These are phyloP conservation scores for Laguncularia racemosa DNA, from an alignment of 345 rosid species.

Conservation along the genomic window DNA sequence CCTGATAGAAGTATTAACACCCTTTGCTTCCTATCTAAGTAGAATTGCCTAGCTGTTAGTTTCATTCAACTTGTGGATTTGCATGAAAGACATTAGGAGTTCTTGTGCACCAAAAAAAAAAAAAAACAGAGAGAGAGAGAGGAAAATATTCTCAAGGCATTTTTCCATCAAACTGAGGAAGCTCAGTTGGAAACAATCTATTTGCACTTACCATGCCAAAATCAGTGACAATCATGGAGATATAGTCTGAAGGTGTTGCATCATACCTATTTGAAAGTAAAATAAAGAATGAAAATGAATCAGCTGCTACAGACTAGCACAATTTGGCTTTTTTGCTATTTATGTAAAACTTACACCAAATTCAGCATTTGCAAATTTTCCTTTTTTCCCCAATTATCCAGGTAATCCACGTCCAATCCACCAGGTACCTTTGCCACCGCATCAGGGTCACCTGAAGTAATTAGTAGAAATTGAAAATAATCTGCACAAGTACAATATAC, in stretches of 20 bases:
- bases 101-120: too few relatives aligned
- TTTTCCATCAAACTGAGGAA: too few relatives aligned
- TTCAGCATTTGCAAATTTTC: slow-evolving; percentile 77
- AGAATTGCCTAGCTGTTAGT: too few relatives aligned
- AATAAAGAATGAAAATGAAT: slow-evolving; percentile 8
- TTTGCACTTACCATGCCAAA: slow-evolving; percentile 80
- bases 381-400: slow-evolving; percentile 41
- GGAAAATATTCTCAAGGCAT: too few relatives aligned
- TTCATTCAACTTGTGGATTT: too few relatives aligned
- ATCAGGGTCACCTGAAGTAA: slow-evolving; percentile 67
- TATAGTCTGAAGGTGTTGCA: slow-evolving; percentile 85
- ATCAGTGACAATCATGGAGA: slow-evolving; percentile 84
- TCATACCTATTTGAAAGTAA: slow-evolving; percentile 54
- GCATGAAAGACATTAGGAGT: too few relatives aligned
- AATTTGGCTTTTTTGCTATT: neutral
- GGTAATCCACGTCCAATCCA: slow-evolving; percentile 60
- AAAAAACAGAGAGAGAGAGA: too few relatives aligned
- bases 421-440: slow-evolving; percentile 61
- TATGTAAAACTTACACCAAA: slow-evolving; percentile 44
- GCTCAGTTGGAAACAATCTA: too few relatives aligned
- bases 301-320: slow-evolving; percentile 3
- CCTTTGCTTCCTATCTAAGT: too few relatives aligned
- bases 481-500: neutral
- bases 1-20: too few relatives aligned
- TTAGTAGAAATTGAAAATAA: neutral